Base-by-base conservation (phyloP, 768 basidiomycete species). In the Suillus paluster region DNA sequence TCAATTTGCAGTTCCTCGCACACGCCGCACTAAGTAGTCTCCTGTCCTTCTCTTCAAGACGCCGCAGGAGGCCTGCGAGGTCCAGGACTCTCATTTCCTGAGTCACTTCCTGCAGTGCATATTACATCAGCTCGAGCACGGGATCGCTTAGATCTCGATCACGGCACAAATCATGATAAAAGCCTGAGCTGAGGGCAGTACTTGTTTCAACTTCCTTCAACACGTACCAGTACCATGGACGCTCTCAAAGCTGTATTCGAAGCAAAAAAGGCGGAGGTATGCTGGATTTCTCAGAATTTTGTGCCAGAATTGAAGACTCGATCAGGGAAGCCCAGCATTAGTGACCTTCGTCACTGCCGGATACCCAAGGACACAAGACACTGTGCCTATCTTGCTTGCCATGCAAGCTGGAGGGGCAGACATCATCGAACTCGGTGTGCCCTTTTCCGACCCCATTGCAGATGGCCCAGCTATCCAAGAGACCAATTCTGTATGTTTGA, bases 381-480 rank as follows among this genome's bases (percentile, higher is more conserved):
- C 95, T 1, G 92, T 95, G 15, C 87, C 91, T 5, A 82, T 94
- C 60, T 71, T 98, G 79, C 84, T 97, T 41, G 91, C 91, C 19
- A 92, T 98, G 87, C 89, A 97, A 75, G 83, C 85, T 55, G 96
- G 95, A 60, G 95, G 96, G 8, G 85, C 94, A 46, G 94, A 97
- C 73, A 85, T 97, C 63, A 94, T 97, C 61, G 96, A 98, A 75
- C 82, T 98, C 15, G 95, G 96, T 39, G 84, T 97, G 33, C 95
- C 96, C 0, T 98, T 97, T 80, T 95, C 92, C 56, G 95, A 97
- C 78, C 96, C 95, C 34, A 92, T 94, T 66, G 95, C 94, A 15
- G 95, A 98, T 78, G 95, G 96, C 0, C 91, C 92, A 45, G 89
- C 89, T 5, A 97, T 97, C 63, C 96, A 98, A 73, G 89, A 89